A percentile compares a stretch with the other conserved stretches of the same genome.
These are phyloP conservation scores for Scedosporium aurantiacum DNA, from an alignment of 2,329 filamentous ascomycete species.

Conservation along the genomic window DNA sequence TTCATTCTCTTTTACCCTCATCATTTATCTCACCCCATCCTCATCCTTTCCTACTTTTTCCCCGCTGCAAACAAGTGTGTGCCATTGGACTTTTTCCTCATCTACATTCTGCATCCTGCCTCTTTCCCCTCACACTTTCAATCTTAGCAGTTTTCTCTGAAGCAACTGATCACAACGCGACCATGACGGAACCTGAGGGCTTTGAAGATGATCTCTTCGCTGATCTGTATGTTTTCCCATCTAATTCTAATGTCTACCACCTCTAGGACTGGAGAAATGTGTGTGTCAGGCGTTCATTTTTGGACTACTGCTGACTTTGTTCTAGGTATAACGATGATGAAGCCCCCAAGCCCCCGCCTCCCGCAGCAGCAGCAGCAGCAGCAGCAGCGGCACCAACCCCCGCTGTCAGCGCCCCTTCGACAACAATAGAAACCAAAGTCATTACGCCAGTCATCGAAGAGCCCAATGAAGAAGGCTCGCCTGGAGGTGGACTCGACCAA, in stretches of 20 bases:
- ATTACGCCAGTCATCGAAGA: background rate
- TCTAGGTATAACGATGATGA: constrained; percentile 12
- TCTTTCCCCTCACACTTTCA: background rate
- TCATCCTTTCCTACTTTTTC: too few relatives aligned
- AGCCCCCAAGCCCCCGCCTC: constrained; percentile 13
- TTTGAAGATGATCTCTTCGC: constrained; percentile 93
- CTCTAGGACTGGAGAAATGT: background rate
- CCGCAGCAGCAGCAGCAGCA: constrained; percentile 18
- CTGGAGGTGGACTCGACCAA: constrained; percentile 31
- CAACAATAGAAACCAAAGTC: background rate
- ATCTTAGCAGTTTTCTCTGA: background rate
- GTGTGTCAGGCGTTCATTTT: background rate
- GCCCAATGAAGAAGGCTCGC: constrained; percentile 6
- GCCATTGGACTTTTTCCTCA: background rate
- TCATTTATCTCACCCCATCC: too few relatives aligned
- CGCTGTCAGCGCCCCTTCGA: constrained; percentile 9
- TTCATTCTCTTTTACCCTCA: too few relatives aligned
- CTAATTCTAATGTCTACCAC: background rate
- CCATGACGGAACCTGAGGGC: constrained; percentile 70
- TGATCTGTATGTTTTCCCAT: constrained; percentile 62
- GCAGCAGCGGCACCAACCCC: constrained; percentile 17
- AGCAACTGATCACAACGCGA: constrained; percentile 14
- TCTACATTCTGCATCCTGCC: background rate
- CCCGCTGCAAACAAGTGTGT: too few relatives aligned
- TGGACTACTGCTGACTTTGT: background rate